These are phyloP conservation scores for Penicillium atrosanguineum DNA, from an alignment of 495 filamentous ascomycete genomes.

Conservation along the genomic window DNA sequence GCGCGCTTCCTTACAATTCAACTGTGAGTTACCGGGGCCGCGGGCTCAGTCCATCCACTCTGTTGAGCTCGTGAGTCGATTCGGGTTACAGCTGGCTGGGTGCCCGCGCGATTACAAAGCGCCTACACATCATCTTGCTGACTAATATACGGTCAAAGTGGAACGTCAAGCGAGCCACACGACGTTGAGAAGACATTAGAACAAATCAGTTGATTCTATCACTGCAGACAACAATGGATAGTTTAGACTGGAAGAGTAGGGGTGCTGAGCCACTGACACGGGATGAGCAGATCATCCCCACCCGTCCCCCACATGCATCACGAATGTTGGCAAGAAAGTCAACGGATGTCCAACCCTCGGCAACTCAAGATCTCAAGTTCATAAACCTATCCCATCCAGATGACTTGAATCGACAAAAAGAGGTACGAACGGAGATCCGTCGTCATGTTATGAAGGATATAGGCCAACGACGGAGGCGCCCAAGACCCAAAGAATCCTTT, in stretches of 20 bases:
- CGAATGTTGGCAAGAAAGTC: conserved; percentile 1
- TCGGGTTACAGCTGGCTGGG: too few species aligned
- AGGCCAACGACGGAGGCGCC: conserved; percentile 6
- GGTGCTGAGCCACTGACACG: not conserved
- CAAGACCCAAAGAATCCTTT: conserved; percentile 4
- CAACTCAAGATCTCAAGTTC: conserved; percentile 7
- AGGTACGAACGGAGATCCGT: conserved; percentile 10
- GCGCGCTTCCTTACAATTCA: too few species aligned
- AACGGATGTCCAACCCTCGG: not conserved
- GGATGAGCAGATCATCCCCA: not conserved
- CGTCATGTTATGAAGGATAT: conserved; percentile 12
- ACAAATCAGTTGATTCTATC: too few species aligned
- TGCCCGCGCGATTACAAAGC: too few species aligned
- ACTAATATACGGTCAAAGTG: too few species aligned
- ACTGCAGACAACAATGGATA: not conserved
- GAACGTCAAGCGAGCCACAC: too few species aligned
- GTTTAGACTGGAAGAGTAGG: conserved; percentile 1
- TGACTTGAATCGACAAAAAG: conserved; percentile 3
- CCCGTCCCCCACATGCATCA: not conserved
- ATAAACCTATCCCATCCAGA: conserved; percentile 12
- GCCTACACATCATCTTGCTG: too few species aligned
- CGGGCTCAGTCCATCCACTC: too few species aligned
- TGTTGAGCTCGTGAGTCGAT: too few species aligned
- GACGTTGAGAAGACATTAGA: too few species aligned
- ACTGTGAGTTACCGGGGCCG: too few species aligned